Conservation (phyloP, 129 eudicot genomes). For the Arctium minus region DNA sequence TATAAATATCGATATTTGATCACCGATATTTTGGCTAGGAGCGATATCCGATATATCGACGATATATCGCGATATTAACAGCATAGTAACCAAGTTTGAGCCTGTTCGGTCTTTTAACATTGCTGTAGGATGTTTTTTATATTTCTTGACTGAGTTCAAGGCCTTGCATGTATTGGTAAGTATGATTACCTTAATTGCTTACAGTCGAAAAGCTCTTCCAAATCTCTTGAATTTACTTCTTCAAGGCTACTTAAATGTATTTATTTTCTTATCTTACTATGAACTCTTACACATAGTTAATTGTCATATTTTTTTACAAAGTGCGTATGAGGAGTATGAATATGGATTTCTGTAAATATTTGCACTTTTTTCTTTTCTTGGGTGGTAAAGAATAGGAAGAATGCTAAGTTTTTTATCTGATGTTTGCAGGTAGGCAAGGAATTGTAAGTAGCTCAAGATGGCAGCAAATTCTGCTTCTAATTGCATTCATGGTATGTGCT, state of each 20-base stretch:
- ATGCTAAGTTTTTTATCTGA: neutral
- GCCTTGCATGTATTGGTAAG: neutral
- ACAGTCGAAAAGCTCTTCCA: neutral
- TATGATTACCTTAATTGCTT: neutral
- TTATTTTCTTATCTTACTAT: neutral
- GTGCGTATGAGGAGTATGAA: neutral
- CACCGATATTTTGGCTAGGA: no score
- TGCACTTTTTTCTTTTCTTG: neutral
- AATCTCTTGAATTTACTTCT: neutral
- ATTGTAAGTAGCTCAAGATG: constrained; percentile 21
- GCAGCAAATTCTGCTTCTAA: constrained; percentile 20
- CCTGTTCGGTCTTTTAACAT: neutral
- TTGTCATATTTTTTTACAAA: neutral
- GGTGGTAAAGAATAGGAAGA: constrained; percentile 2
- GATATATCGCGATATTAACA: no score
- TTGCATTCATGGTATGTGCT: constrained; percentile 11
- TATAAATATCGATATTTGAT: no score
- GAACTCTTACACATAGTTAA: neutral
- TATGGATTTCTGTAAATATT: neutral
- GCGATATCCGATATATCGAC: no score
- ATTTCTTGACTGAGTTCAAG: neutral
- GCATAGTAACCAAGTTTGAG: neutral
- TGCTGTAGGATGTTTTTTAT: neutral
- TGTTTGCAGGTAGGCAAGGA: constrained; percentile 16
- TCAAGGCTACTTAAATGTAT: neutral